Evolutionary conservation across 805 yeast species (phyloP).

Genomic region (Zygoascus tannicola): DNA sequence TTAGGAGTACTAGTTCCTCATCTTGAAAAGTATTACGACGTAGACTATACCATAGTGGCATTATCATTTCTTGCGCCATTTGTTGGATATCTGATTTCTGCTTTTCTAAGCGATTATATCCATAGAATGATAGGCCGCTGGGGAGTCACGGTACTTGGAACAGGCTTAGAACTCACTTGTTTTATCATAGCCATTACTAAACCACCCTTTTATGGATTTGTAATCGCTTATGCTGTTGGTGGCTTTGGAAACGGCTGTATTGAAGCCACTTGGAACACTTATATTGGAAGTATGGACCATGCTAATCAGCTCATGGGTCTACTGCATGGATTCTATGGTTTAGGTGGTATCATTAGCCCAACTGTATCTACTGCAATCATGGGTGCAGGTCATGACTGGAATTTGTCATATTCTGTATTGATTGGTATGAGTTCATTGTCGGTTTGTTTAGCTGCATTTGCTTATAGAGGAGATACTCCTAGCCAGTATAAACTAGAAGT

Average conservation of each 20-base stretch:
- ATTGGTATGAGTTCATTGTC: constrained; percentile 32
- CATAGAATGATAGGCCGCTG: constrained; percentile 40
- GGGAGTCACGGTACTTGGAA: constrained; percentile 36
- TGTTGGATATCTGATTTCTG: constrained; percentile 46
- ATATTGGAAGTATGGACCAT: constrained; percentile 38
- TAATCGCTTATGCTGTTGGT: constrained; percentile 31
- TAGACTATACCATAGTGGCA: constrained; percentile 41
- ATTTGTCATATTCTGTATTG: constrained; percentile 42
- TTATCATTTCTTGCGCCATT: constrained; percentile 43
- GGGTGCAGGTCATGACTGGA: constrained; percentile 42
- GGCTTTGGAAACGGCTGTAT: constrained; percentile 51
- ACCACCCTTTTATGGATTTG: constrained; percentile 37
- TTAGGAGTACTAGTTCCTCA: constrained; percentile 51
- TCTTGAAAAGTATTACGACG: constrained; percentile 37
- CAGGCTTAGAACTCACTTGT: constrained; percentile 28
- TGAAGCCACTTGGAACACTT: constrained; percentile 48
- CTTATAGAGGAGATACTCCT: constrained; percentile 34
- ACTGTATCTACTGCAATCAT: constrained; percentile 51
- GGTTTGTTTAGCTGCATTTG: constrained; percentile 28
- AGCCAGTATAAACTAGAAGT: constrained; percentile 6
- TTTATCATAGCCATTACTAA: constrained; percentile 32
- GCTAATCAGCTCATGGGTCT: constrained; percentile 52
- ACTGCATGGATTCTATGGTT: constrained; percentile 61
- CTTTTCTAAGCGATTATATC: constrained; percentile 36
- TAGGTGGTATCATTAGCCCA: constrained; percentile 65